Percentiles rank a stretch among this genome's conserved stretches.
Evolutionary conservation across 2,329 filamentous ascomycete species (phyloP).

Genomic region (Escovopsis sp.): DNA sequence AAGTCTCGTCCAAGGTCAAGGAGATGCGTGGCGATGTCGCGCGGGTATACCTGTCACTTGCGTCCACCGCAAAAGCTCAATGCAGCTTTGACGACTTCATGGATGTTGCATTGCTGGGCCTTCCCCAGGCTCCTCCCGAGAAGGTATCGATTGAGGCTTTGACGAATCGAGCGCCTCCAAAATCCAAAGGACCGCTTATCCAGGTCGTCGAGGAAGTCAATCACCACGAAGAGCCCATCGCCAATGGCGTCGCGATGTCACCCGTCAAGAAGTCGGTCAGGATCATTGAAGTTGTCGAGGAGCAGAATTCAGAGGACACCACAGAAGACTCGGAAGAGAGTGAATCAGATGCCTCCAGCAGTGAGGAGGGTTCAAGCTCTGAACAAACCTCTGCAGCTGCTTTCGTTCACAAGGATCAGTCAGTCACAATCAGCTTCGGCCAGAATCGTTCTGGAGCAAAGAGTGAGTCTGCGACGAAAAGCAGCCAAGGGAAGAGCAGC

Average conservation of each 20-base stretch:
- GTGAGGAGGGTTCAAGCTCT: slow-evolving; percentile 7
- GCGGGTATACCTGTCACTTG: slow-evolving; percentile 23
- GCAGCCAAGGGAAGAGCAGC: neutral
- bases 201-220: slow-evolving; percentile 7
- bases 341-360: slow-evolving; percentile 3
- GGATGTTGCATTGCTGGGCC: slow-evolving; percentile 13
- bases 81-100: slow-evolving; percentile 20
- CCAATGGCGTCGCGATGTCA: neutral
- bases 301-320: neutral
- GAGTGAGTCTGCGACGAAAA: too few species aligned
- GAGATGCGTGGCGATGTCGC: slow-evolving; percentile 20
- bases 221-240: slow-evolving; percentile 1
- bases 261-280: neutral
- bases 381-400: too few species aligned
- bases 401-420: too few species aligned
- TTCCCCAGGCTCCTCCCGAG: slow-evolving; percentile 1
- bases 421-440: too few species aligned
- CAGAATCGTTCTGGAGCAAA: too few species aligned
- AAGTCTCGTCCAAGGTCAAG: slow-evolving; percentile 18
- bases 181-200: slow-evolving; percentile 15
- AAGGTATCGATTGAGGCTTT: neutral
- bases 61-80: slow-evolving; percentile 16
- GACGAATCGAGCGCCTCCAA: slow-evolving; percentile 1
- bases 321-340: neutral
- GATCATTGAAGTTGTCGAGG: too few species aligned